phyloP scores from a whole-genome alignment of 805 yeast species.

The Candida quercuum region DNA sequence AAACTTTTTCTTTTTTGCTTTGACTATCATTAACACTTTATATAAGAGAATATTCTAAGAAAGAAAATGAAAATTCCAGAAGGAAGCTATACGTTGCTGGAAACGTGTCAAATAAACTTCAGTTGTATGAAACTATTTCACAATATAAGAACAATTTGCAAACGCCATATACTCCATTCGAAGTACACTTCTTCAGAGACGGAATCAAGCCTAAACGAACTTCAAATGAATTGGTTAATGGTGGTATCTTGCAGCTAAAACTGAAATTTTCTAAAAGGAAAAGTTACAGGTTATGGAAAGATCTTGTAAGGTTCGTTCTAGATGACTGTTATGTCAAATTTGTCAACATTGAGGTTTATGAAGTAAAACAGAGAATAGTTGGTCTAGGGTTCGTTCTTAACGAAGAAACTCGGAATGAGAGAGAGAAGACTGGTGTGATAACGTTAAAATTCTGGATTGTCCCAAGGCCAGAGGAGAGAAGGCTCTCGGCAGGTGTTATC shows the following conservation, averaged over 20 bases:
- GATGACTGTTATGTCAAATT: conserved; percentile 1
- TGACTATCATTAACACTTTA: background rate
- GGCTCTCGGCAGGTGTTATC: background rate
- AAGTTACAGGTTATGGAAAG: conserved; percentile 9
- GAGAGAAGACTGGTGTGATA: background rate
- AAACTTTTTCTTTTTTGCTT: background rate
- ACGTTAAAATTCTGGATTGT: background rate
- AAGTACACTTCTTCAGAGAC: conserved; percentile 8
- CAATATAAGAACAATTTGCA: background rate
- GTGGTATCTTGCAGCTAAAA: conserved; percentile 7
- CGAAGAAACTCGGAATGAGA: background rate
- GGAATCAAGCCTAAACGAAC: conserved; percentile 6
- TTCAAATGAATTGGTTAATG: background rate
- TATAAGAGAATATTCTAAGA: too few species aligned
- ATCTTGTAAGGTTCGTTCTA: conserved; percentile 2
- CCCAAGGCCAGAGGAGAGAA: background rate
- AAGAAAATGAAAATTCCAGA: background rate
- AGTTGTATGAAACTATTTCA: conserved; percentile 1
- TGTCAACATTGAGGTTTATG: background rate
- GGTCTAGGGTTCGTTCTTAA: conserved; percentile 3
- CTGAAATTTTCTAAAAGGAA: background rate
- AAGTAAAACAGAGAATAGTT: conserved; percentile 1
- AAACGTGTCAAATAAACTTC: background rate
- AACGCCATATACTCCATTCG: background rate
- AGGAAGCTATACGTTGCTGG: background rate